A percentile compares a stretch with the other conserved stretches of the same genome.
Conservation (phyloP, 352 stramenopile genomes). For the Globisporangium acanthophoron region DNA sequence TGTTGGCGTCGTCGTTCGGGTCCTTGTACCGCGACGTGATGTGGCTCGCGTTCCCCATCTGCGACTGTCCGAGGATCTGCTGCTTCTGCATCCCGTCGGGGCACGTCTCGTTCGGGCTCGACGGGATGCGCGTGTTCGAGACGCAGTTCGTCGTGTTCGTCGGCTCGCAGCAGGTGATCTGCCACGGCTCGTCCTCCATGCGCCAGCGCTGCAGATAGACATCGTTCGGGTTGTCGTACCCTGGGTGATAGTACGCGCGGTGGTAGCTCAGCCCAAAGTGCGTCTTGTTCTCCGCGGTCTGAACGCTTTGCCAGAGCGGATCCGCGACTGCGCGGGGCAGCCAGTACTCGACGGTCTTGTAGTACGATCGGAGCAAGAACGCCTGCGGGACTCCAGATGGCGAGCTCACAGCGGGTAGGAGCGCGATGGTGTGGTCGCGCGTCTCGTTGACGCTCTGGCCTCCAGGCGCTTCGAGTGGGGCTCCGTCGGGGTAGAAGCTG, state of each 20-base stretch:
- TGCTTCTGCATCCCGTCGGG: slow-evolving; percentile 54
- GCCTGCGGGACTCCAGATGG: slow-evolving; percentile 31
- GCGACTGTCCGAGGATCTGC: slow-evolving; percentile 59
- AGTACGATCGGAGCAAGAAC: slow-evolving; percentile 94
- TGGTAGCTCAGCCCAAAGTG: slow-evolving; percentile 96
- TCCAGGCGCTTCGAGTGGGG: slow-evolving; percentile 62
- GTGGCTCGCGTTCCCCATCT: slow-evolving; percentile 31
- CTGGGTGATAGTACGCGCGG: slow-evolving; percentile 89
- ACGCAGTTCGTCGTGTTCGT: slow-evolving; percentile 55
- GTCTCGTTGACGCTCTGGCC: slow-evolving; percentile 90
- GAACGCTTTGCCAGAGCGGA: slow-evolving; percentile 95
- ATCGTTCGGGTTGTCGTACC: slow-evolving; percentile 96
- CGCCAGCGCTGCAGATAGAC: slow-evolving; percentile 96
- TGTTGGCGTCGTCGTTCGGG: slow-evolving; percentile 88
- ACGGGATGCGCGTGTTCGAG: slow-evolving; percentile 33
- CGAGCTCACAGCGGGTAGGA: slow-evolving; percentile 23
- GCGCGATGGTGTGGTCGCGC: slow-evolving; percentile 89
- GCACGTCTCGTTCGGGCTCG: slow-evolving; percentile 26
- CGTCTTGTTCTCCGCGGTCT: slow-evolving; percentile 48
- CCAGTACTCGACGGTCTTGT: slow-evolving; percentile 93
- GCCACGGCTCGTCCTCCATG: slow-evolving; percentile 91
- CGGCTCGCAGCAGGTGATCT: slow-evolving; percentile 84
- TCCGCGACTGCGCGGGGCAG: slow-evolving; percentile 95
- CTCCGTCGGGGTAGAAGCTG: slow-evolving; percentile 91
- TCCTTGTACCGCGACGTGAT: slow-evolving; percentile 91